Percentiles rank a stretch among this genome's conserved stretches.
Evolutionary conservation across 179 eudicot genomes (phyloP).

Genomic region (Vitellaria paradoxa): DNA sequence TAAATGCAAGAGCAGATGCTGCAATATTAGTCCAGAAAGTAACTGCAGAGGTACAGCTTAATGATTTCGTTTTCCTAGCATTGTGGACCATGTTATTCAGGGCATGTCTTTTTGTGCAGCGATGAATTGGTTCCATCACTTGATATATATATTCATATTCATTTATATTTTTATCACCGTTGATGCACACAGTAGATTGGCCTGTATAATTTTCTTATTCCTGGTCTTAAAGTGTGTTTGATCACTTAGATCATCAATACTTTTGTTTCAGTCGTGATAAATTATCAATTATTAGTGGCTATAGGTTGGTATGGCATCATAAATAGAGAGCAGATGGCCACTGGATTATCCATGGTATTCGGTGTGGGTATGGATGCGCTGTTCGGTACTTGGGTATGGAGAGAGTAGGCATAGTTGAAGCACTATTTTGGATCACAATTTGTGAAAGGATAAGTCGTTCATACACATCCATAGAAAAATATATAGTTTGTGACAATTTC

Average conservation of each 20-base stretch:
- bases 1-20: slow-evolving; percentile 79
- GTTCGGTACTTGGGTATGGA: no score
- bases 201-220: not conserved
- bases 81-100: not conserved
- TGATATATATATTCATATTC: no score
- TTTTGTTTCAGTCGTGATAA: not conserved
- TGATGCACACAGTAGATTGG: not conserved
- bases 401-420: no score
- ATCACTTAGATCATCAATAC: not conserved
- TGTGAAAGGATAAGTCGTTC: no score
- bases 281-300: not conserved
- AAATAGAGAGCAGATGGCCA: not conserved
- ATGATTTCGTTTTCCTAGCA: not conserved
- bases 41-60: slow-evolving; percentile 62
- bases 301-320: not conserved
- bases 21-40: slow-evolving; percentile 65
- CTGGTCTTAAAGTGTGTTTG: not conserved
- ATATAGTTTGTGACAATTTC: no score
- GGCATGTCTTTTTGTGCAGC: not conserved
- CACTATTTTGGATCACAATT: no score
- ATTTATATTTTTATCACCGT: not conserved
- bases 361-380: no score
- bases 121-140: not conserved
- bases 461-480: no score
- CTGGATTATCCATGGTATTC: no score